Evolutionary conservation across 768 basidiomycete species (phyloP).

Genomic region (Termitomyces sp.): DNA sequence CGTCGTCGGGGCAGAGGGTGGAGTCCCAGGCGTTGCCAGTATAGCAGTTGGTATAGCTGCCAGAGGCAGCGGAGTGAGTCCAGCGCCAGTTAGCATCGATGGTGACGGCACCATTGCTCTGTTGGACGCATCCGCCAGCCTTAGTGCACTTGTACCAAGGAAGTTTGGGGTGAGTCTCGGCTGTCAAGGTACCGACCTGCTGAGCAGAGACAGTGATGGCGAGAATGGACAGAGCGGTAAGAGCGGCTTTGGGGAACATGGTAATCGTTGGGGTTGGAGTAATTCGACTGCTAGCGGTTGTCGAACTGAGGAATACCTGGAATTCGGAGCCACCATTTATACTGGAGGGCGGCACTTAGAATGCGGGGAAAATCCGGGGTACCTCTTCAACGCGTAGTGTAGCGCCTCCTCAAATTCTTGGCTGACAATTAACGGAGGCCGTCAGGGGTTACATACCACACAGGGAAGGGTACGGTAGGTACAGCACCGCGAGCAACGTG

Average conservation of each 20-base stretch:
- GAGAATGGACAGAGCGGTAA: constrained; percentile 31
- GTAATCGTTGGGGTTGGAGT: background rate
- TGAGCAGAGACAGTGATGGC: constrained; percentile 22
- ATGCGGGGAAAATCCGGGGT: constrained; percentile 8
- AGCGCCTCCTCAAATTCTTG: background rate
- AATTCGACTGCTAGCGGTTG: background rate
- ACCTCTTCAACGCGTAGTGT: background rate
- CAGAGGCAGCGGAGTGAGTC: constrained; percentile 30
- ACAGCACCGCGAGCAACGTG: background rate
- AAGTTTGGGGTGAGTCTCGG: constrained; percentile 23
- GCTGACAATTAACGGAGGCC: background rate
- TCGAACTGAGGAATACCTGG: background rate
- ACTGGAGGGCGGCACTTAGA: background rate
- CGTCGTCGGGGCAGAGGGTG: constrained; percentile 42
- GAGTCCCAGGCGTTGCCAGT: constrained; percentile 52
- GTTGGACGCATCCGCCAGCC: constrained; percentile 33
- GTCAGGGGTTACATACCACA: background rate
- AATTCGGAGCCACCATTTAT: background rate
- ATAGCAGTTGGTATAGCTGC: constrained; percentile 39
- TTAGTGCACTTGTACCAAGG: constrained; percentile 40
- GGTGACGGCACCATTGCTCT: constrained; percentile 29
- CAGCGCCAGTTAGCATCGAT: constrained; percentile 58
- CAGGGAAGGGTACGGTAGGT: background rate
- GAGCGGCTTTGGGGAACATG: constrained; percentile 36
- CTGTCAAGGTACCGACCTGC: constrained; percentile 44